phyloP scores from a whole-genome alignment of 2,329 filamentous ascomycete species.

The Paraphoma chrysanthemicola region DNA sequence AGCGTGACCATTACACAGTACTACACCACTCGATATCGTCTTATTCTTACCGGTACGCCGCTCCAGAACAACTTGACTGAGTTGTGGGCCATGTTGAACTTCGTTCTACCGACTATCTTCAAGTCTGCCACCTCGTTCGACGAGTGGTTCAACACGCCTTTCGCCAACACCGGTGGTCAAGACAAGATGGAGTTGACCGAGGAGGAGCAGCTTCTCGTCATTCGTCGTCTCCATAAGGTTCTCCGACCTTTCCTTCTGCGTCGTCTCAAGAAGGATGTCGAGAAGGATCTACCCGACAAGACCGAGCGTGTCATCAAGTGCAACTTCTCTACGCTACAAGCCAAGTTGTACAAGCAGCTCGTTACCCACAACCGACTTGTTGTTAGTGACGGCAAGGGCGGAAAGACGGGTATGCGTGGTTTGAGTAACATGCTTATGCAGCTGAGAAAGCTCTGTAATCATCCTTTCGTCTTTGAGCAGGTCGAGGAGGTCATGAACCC shows the following conservation, averaged over 20 bases:
- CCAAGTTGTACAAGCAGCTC: slow-evolving; percentile 96
- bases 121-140: slow-evolving; percentile 99
- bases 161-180: slow-evolving; percentile 96
- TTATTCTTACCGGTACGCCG: slow-evolving; percentile 96
- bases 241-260: slow-evolving; percentile 94
- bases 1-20: slow-evolving; percentile 94
- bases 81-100: slow-evolving; percentile 97
- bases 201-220: slow-evolving; percentile 99
- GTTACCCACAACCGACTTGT: slow-evolving; percentile 93
- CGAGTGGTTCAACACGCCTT: slow-evolving; percentile 99
- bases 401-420: slow-evolving; percentile 91
- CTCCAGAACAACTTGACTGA: slow-evolving; percentile 97
- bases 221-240: slow-evolving; percentile 97
- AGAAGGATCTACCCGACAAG: slow-evolving; percentile 98
- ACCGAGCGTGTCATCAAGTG: slow-evolving; percentile 99
- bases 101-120: slow-evolving; percentile 97
- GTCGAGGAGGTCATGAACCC: slow-evolving; percentile 99
- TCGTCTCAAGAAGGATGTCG: slow-evolving; percentile 99
- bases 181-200: slow-evolving; percentile 99
- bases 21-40: slow-evolving; percentile 91
- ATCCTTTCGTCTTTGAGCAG: slow-evolving; percentile 97
- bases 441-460: slow-evolving; percentile 96
- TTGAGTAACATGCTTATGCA: slow-evolving; percentile 99
- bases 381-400: slow-evolving; percentile 93
- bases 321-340: slow-evolving; percentile 93